Evolutionary conservation across 768 basidiomycete genomes (phyloP).

Genomic region (Pleurotus giganteus): DNA sequence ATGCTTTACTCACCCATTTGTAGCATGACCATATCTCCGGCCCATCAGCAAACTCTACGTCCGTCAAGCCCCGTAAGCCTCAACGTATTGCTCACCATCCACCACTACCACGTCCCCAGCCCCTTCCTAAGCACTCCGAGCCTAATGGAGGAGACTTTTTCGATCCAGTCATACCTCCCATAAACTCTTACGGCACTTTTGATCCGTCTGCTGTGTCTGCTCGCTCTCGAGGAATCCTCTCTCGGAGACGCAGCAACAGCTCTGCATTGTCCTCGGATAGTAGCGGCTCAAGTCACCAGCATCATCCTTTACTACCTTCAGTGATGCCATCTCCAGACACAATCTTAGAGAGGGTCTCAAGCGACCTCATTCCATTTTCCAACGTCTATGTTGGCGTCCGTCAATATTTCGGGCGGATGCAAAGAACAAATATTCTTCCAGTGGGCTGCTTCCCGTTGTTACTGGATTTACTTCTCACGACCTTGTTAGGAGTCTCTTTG

Average conservation of each 20-base stretch:
- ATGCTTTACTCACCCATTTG: background rate
- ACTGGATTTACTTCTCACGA: background rate
- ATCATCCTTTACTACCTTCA: slow-evolving; percentile 41
- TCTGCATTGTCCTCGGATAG: slow-evolving; percentile 16
- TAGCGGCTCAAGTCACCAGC: slow-evolving; percentile 20
- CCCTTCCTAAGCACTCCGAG: background rate
- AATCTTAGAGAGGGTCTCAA: slow-evolving; percentile 28
- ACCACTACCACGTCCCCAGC: slow-evolving; percentile 14
- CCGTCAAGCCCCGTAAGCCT: slow-evolving; percentile 19
- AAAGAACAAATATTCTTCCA: slow-evolving; percentile 17
- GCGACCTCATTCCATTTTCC: slow-evolving; percentile 40
- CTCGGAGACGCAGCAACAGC: slow-evolving; percentile 12
- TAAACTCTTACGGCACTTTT: slow-evolving; percentile 53
- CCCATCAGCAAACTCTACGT: slow-evolving; percentile 13
- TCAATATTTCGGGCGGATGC: slow-evolving; percentile 15
- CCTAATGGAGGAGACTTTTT: background rate
- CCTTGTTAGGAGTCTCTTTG: background rate
- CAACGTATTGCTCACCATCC: slow-evolving; percentile 27
- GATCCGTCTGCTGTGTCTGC: slow-evolving; percentile 21
- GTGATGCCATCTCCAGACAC: slow-evolving; percentile 23
- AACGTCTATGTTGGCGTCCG: slow-evolving; percentile 24
- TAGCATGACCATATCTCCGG: slow-evolving; percentile 34
- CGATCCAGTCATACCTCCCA: slow-evolving; percentile 41
- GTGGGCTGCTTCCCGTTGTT: slow-evolving; percentile 16
- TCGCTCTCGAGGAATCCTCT: slow-evolving; percentile 15